Percentiles rank a stretch among this genome's conserved stretches.
Conservation (phyloP, 2,329 filamentous ascomycete species). For the Fusarium sp. region DNA sequence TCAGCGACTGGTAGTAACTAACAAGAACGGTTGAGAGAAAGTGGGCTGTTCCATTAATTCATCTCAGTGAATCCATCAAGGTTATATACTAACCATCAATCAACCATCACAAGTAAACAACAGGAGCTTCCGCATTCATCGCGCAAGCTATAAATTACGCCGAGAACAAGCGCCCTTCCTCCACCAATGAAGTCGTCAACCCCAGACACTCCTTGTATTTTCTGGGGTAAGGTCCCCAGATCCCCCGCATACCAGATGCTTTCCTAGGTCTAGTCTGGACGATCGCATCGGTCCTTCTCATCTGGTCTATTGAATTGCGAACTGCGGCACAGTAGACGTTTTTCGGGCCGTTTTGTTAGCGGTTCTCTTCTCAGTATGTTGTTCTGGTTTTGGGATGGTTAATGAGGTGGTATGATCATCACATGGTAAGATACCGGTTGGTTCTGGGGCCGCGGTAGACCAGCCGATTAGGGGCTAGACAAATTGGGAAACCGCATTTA, state of each 20-base stretch:
- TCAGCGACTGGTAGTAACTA: no score
- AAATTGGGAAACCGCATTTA: not conserved
- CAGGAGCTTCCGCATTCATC: not conserved
- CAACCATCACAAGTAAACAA: not conserved
- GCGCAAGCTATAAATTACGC: constrained; percentile 12
- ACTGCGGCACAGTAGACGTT: constrained; percentile 1
- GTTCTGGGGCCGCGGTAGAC: not conserved
- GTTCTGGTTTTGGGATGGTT: not conserved
- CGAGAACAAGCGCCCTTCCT: not conserved
- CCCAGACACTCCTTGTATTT: constrained; percentile 15
- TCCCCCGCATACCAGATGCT: constrained; percentile 27
- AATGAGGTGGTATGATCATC: not conserved
- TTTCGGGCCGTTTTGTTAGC: constrained; percentile 14
- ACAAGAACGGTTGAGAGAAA: no score
- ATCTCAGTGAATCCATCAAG: fast-evolving
- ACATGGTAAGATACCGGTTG: not conserved
- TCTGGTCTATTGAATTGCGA: not conserved
- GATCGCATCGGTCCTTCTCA: constrained; percentile 30
- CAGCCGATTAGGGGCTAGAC: not conserved
- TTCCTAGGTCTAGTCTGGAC: constrained; percentile 18
- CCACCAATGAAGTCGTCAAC: not conserved
- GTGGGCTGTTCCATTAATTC: not conserved
- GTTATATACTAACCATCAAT: constrained; percentile 3
- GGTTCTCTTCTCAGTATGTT: not conserved
- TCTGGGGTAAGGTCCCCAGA: constrained; percentile 26